Conservation (phyloP, 2,329 filamentous ascomycete species). For the Cercospora canescens region DNA sequence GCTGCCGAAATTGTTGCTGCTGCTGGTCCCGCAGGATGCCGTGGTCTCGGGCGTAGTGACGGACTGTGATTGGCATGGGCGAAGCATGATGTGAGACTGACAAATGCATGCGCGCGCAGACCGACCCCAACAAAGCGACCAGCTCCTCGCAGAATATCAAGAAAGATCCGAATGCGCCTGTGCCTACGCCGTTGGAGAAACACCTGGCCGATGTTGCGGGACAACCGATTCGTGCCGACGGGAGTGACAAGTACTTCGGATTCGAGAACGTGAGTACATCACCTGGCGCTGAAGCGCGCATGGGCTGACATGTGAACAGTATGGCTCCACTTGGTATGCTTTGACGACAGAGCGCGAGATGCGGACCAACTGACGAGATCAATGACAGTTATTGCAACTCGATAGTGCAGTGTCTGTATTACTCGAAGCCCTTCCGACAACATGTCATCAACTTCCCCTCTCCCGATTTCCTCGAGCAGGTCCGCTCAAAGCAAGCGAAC, state of each 20-base stretch:
- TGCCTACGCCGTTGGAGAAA: constrained; percentile 64
- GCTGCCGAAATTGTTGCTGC: neutral
- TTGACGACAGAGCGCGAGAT: neutral
- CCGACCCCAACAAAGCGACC: constrained; percentile 48
- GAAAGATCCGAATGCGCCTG: constrained; percentile 59
- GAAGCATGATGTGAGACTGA: constrained; percentile 18
- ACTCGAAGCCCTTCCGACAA: constrained; percentile 90
- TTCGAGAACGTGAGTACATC: constrained; percentile 85
- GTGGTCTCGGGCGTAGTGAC: neutral
- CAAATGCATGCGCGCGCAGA: constrained; percentile 37
- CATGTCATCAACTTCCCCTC: constrained; percentile 89
- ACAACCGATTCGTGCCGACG: constrained; percentile 72
- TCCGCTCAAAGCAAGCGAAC: constrained; percentile 51
- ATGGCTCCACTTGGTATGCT: constrained; percentile 91
- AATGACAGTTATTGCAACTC: constrained; percentile 88
- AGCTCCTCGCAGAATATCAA: constrained; percentile 51
- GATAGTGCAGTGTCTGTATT: constrained; percentile 95
- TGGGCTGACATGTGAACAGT: constrained; percentile 57
- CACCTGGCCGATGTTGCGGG: constrained; percentile 82
- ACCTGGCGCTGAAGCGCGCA: neutral
- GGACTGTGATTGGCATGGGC: constrained; percentile 3
- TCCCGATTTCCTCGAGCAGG: constrained; percentile 66
- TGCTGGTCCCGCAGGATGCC: neutral
- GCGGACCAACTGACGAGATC: constrained; percentile 11
- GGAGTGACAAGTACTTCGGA: constrained; percentile 97